Percentiles rank a stretch among this genome's conserved stretches.
Evolutionary conservation across 2,329 filamentous ascomycete genomes (phyloP).

Genomic region (Pleoardoris graminearum): DNA sequence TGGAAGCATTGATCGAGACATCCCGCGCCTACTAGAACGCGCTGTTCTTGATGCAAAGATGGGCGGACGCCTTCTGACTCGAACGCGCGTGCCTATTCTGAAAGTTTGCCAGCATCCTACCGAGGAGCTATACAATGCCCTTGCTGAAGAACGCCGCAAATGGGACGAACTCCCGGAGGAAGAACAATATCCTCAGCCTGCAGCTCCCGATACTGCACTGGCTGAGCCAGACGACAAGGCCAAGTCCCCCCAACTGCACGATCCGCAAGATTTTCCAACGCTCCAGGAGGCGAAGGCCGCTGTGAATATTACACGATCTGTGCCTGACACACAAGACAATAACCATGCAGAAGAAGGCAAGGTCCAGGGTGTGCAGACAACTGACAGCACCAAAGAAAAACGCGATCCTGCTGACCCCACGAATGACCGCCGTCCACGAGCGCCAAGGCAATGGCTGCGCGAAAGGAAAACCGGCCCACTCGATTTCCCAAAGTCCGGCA

Average conservation of each 20-base stretch:
- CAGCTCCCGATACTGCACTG: conserved; percentile 9
- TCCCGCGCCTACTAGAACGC: conserved; percentile 76
- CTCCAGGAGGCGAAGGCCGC: conserved; percentile 5
- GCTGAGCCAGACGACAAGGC: conserved; percentile 16
- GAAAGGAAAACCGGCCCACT: conserved; percentile 58
- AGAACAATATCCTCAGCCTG: conserved; percentile 45
- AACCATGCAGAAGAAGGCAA: background rate
- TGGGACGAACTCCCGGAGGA: conserved; percentile 66
- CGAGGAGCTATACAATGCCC: conserved; percentile 60
- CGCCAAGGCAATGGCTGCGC: conserved; percentile 47
- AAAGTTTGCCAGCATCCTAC: conserved; percentile 78
- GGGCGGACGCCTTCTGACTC: conserved; percentile 75
- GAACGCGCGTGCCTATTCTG: conserved; percentile 83
- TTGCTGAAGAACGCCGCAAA: conserved; percentile 67
- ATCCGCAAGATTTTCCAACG: conserved; percentile 13
- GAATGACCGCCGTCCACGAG: conserved; percentile 28
- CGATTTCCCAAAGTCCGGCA: conserved; percentile 75
- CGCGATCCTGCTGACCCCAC: background rate
- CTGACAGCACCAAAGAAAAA: background rate
- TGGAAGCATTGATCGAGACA: conserved; percentile 56
- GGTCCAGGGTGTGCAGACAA: background rate
- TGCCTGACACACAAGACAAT: background rate
- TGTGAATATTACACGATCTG: background rate
- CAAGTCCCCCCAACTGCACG: conserved; percentile 8
- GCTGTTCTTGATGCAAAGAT: conserved; percentile 71